Conservation (phyloP, 2,329 filamentous ascomycete species). For the Cercospora sp. region DNA sequence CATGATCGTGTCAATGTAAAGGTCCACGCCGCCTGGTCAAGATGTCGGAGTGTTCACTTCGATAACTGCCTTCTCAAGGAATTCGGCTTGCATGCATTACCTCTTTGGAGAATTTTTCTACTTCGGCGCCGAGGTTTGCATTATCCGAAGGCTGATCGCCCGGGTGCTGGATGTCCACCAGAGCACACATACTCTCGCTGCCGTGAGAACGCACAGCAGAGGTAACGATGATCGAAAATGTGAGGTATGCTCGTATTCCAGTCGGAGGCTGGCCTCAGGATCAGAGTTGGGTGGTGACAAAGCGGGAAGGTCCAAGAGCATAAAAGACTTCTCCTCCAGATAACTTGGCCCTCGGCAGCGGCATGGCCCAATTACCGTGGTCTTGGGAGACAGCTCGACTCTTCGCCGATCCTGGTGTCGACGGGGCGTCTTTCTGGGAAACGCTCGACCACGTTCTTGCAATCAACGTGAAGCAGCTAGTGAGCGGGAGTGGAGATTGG, state of each 20-base stretch:
- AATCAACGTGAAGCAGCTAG: constrained; percentile 8
- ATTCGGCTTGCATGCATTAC: neutral
- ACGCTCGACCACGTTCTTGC: constrained; percentile 4
- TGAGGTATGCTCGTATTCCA: constrained; percentile 3
- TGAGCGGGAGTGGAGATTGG: constrained; percentile 4
- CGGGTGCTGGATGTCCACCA: neutral
- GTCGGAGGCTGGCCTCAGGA: neutral
- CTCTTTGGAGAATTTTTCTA: neutral
- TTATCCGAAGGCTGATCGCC: neutral
- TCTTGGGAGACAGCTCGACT: neutral
- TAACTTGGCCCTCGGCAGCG: neutral
- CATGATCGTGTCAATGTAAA: neutral
- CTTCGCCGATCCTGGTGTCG: neutral
- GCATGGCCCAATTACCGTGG: neutral
- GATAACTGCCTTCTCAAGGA: neutral
- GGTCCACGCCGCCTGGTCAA: neutral
- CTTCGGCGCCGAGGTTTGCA: neutral
- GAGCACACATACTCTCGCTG: neutral
- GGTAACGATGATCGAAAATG: neutral
- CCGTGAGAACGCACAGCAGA: neutral
- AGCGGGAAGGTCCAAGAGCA: neutral
- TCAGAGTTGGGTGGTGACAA: neutral
- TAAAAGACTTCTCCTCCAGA: neutral
- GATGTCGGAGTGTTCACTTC: neutral
- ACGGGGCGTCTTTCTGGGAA: neutral